phyloP scores from a whole-genome alignment of 345 rosid species.

The Heritiera fomes region DNA sequence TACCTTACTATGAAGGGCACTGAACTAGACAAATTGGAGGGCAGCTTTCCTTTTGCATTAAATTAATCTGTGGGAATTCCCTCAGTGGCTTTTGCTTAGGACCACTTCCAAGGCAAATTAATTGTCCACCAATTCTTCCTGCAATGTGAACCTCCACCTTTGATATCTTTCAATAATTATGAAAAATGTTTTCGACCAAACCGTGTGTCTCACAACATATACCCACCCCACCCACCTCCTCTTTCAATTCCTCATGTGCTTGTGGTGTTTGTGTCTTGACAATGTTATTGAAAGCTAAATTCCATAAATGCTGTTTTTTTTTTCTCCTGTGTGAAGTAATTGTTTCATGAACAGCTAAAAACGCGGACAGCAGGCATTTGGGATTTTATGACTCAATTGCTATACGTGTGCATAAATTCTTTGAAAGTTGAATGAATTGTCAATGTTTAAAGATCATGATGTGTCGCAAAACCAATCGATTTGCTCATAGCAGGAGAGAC shows the following conservation, averaged over 20 bases:
- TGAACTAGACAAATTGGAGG: conserved; percentile 16
- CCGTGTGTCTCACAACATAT: conserved; percentile 15
- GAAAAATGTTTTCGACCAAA: not conserved
- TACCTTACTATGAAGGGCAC: not conserved
- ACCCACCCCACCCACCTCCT: conserved; percentile 25
- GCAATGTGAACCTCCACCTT: not conserved
- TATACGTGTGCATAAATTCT: not conserved
- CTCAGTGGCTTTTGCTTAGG: conserved; percentile 19
- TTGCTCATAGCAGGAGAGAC: not conserved
- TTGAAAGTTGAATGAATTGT: conserved; percentile 7
- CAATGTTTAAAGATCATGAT: not conserved
- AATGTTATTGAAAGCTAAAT: not conserved
- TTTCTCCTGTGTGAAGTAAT: not conserved
- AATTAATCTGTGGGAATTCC: conserved; percentile 29
- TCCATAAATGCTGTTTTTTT: not conserved
- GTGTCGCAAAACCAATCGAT: not conserved
- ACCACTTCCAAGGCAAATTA: conserved; percentile 16
- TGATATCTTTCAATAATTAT: conserved; percentile 14
- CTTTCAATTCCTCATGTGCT: conserved; percentile 13
- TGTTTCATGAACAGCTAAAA: not conserved
- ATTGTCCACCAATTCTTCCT: conserved; percentile 23
- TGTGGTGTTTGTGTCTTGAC: conserved; percentile 18
- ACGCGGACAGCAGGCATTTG: not conserved
- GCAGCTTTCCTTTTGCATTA: conserved; percentile 30
- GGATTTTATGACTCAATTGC: conserved; percentile 1